A percentile compares a stretch with the other conserved stretches of the same genome.
Conservation (phyloP, 106 monocot genomes). For the Dioscorea dumetorum region DNA sequence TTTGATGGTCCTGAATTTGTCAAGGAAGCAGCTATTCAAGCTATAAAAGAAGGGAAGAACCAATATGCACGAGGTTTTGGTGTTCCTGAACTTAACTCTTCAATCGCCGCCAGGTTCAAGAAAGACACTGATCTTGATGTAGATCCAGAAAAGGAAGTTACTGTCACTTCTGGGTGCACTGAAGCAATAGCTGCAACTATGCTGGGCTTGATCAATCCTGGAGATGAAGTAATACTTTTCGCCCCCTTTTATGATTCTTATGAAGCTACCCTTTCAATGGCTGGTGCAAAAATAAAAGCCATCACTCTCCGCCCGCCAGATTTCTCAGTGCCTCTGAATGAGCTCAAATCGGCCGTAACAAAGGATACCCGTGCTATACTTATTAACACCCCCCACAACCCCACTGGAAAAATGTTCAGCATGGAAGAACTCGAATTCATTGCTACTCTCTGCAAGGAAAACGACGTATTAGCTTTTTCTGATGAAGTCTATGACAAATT, state of each 20-base stretch:
- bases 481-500: constrained; percentile 99
- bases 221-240: constrained; percentile 87
- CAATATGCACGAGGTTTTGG: constrained; percentile 96
- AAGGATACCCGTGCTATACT: constrained; percentile 72
- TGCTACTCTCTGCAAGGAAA: constrained; percentile 71
- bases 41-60: constrained; percentile 80
- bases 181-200: constrained; percentile 99
- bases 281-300: constrained; percentile 71
- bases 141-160: constrained; percentile 88
- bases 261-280: constrained; percentile 87
- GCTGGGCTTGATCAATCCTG: constrained; percentile 83
- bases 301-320: constrained; percentile 80
- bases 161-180: constrained; percentile 92
- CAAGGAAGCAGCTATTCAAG: constrained; percentile 88
- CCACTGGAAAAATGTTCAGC: constrained; percentile 94
- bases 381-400: constrained; percentile 95
- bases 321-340: constrained; percentile 66
- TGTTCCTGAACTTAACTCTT: constrained; percentile 72
- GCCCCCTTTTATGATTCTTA: constrained; percentile 99
- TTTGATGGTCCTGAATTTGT: constrained; percentile 97
- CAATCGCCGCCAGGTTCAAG: constrained; percentile 65
- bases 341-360: constrained; percentile 57
- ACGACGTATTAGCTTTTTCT: constrained; percentile 70
- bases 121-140: constrained; percentile 72
- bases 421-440: constrained; percentile 68